Evolutionary conservation across 768 basidiomycete genomes (phyloP), one percentile per base, ranked within the genome.

Genomic region (Termitomyces sp.): DNA sequence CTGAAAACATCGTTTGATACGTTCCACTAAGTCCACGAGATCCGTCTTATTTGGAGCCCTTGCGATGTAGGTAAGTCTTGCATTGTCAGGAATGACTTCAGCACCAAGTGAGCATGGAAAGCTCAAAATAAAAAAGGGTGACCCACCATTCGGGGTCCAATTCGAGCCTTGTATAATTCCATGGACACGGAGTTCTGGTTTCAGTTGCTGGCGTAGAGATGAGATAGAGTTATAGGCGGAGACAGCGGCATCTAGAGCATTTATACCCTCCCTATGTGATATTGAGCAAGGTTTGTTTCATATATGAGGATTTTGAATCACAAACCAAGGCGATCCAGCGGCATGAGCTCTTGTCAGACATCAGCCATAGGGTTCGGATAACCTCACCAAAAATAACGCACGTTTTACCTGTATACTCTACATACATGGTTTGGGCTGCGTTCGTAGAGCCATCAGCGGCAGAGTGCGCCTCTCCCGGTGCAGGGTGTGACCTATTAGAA

Each of bases 161-260:
- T 87, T 75, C 35, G 79, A 79, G 33, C 90, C 90, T 62, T 83
- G 74, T 33, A 94, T 78, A 50, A 90, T 76, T 3, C 93, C 91
- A 65, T 93, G 88, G 7, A 94, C 76, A 24, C 93, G 86, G 61
- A 87, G 81, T 47, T 86, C 82, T 0, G 94, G 93, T 68, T 86
- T 85, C 58, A 93, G 84, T 72, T 96, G 94, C 69, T 96, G 94
- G 13, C 94, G 82, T 48, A 96, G 78, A 24, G 85, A 84, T 3
- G 92, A 87, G 43, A 96, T 79, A 48, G 82, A 79, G 8, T 86
- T 84, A 68, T 95, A 94, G 0, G 92, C 88, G 9, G 92, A 72
- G 67, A 94, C 88, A 0, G 92, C 92, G 0, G 94, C 94, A 65
- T 95, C 94, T 45, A 92, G 79, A 13, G 92, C 91, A 65, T 94